A percentile compares a stretch with the other conserved stretches of the same genome.
Evolutionary conservation across 345 rosid genomes (phyloP).

Genomic region (Ceriops zippeliana): DNA sequence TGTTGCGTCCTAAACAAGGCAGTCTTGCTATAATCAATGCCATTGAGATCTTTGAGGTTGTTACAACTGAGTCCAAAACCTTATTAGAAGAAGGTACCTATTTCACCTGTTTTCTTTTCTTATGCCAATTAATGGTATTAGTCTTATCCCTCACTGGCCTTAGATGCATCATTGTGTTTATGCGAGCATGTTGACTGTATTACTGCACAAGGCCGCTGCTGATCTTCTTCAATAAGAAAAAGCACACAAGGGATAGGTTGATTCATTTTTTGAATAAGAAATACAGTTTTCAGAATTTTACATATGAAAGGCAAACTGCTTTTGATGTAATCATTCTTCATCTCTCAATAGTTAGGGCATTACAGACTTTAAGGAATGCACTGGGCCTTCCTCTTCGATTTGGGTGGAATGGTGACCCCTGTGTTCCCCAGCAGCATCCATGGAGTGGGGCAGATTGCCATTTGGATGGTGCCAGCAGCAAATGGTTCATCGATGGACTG

Average conservation of each 20-base stretch:
- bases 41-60: slow-evolving; percentile 82
- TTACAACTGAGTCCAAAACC: slow-evolving; percentile 67
- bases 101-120: not conserved
- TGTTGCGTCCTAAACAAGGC: slow-evolving; percentile 64
- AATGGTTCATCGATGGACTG: slow-evolving; percentile 99
- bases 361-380: slow-evolving; percentile 64
- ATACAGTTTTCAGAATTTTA: slow-evolving; percentile 9
- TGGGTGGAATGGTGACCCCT: slow-evolving; percentile 99
- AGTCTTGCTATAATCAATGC: slow-evolving; percentile 74
- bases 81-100: slow-evolving; percentile 69
- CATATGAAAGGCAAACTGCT: slow-evolving; percentile 1
- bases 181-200: too few species aligned
- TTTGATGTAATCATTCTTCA: slow-evolving; percentile 23
- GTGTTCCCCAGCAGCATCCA: slow-evolving; percentile 98
- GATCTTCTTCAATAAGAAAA: not conserved
- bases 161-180: not conserved
- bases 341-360: slow-evolving; percentile 55
- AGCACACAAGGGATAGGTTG: not conserved
- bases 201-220: too few species aligned
- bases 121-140: not conserved
- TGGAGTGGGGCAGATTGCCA: slow-evolving; percentile 96
- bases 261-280: not conserved
- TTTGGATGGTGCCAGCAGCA: slow-evolving; percentile 52
- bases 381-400: slow-evolving; percentile 82
- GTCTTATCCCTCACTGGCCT: not conserved